phyloP scores from a whole-genome alignment of 768 basidiomycete species.

The Daedalea quercina region DNA sequence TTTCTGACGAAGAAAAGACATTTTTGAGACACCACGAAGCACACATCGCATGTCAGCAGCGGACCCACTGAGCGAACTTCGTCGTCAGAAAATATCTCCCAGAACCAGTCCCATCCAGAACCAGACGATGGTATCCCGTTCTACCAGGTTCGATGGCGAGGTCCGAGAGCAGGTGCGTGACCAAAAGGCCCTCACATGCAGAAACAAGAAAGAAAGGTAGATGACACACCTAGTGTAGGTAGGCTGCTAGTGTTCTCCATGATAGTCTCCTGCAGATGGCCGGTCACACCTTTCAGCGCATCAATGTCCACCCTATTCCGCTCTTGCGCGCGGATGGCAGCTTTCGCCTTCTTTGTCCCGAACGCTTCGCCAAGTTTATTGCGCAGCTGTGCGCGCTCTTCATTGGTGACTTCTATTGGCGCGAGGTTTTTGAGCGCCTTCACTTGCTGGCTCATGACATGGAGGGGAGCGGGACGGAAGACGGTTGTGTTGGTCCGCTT shows the following conservation, averaged over 20 bases:
- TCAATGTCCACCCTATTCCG: conserved; percentile 85
- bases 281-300: conserved; percentile 81
- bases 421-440: conserved; percentile 74
- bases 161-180: no score
- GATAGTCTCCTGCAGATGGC: conserved; percentile 79
- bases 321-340: conserved; percentile 76
- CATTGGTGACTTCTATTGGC: conserved; percentile 41
- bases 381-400: conserved; percentile 56
- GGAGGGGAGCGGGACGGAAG: conserved; percentile 59
- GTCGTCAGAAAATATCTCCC: no score
- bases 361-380: conserved; percentile 87
- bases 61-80: no score
- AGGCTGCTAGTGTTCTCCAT: conserved; percentile 62
- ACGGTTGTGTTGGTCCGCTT: conserved; percentile 65
- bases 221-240: conserved; percentile 55
- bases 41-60: no score
- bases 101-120: no score
- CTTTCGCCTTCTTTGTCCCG: conserved; percentile 91
- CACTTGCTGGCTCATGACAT: conserved; percentile 70
- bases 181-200: no score
- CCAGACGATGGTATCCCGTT: no score
- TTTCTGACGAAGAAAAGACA: no score
- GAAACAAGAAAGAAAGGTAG: no score
- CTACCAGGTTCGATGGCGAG: no score
- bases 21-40: no score